Conservation (phyloP, 78 protist species). For the Cavenderia fasciculata region DNA sequence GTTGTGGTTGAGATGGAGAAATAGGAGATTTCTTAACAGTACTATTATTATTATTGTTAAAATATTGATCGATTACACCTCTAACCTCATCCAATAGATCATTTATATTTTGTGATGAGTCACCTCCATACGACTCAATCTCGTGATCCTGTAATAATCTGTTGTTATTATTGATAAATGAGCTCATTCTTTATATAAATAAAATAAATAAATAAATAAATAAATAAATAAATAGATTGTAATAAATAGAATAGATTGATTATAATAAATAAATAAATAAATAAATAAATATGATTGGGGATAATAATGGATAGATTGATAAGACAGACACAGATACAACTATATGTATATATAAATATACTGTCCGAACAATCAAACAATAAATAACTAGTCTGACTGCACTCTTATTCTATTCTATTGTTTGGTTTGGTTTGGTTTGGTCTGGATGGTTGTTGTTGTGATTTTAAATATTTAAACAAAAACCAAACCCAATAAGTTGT, state of each 20-base stretch:
- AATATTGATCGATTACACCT: slow-evolving; percentile 23
- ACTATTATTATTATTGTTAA: background rate
- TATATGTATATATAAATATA: too few species aligned
- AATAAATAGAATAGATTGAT: background rate
- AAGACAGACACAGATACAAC: too few species aligned
- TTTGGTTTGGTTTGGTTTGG: too few species aligned
- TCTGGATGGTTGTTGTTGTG: too few species aligned
- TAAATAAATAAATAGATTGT: background rate
- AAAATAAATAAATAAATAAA: background rate
- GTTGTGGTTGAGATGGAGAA: background rate
- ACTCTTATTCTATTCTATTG: too few species aligned
- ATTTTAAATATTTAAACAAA: too few species aligned
- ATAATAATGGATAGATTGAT: too few species aligned
- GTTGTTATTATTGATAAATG: background rate
- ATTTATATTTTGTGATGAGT: slow-evolving; percentile 18
- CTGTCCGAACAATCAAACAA: too few species aligned
- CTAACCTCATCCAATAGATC: slow-evolving; percentile 60
- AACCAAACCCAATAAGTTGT: too few species aligned
- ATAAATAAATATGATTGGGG: background rate
- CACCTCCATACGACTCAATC: slow-evolving; percentile 63
- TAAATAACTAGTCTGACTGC: too few species aligned
- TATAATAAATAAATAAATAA: background rate
- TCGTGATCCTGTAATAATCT: slow-evolving; percentile 63
- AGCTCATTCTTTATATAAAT: background rate
- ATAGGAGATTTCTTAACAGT: background rate